phyloP scores from a whole-genome alignment of 768 basidiomycete genomes.

The Infundibulicybe gibba region DNA sequence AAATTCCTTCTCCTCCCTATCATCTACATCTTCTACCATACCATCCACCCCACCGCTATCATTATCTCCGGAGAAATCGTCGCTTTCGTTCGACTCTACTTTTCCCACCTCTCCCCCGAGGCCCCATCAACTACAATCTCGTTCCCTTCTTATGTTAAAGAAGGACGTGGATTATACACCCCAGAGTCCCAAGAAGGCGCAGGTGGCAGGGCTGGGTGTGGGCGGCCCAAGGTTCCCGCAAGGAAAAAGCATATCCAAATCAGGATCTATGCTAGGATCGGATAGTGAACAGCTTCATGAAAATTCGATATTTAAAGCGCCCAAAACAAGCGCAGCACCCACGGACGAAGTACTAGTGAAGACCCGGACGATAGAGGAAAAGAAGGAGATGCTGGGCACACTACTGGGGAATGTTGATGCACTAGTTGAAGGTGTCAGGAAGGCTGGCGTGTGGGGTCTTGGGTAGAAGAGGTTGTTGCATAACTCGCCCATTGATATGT shows the following conservation, averaged over 20 bases:
- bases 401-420: slow-evolving; percentile 92
- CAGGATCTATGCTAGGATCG: slow-evolving; percentile 10
- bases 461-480: slow-evolving; percentile 19
- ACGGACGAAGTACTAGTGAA: slow-evolving; percentile 13
- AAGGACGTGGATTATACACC: slow-evolving; percentile 75
- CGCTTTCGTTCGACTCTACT: slow-evolving; percentile 18
- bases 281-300: slow-evolving; percentile 16
- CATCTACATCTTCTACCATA: slow-evolving; percentile 37
- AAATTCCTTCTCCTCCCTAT: slow-evolving; percentile 38
- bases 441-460: slow-evolving; percentile 86
- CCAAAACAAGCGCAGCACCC: slow-evolving; percentile 1
- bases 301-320: slow-evolving; percentile 5
- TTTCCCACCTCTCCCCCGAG: slow-evolving; percentile 24
- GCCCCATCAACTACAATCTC: slow-evolving; percentile 30
- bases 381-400: slow-evolving; percentile 73
- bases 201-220: slow-evolving; percentile 11
- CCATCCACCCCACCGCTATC: slow-evolving; percentile 32
- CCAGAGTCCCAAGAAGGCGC: slow-evolving; percentile 60
- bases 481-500: background rate
- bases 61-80: slow-evolving; percentile 42
- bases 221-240: slow-evolving; percentile 10
- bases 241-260: slow-evolving; percentile 13
- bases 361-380: slow-evolving; percentile 70
- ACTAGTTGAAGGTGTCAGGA: slow-evolving; percentile 81
- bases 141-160: slow-evolving; percentile 60